A percentile compares a stretch with the other conserved stretches of the same genome.
These are phyloP conservation scores for Cytauxzoon felis DNA, from an alignment of 169 alveolate genomes.

Conservation along the genomic window DNA sequence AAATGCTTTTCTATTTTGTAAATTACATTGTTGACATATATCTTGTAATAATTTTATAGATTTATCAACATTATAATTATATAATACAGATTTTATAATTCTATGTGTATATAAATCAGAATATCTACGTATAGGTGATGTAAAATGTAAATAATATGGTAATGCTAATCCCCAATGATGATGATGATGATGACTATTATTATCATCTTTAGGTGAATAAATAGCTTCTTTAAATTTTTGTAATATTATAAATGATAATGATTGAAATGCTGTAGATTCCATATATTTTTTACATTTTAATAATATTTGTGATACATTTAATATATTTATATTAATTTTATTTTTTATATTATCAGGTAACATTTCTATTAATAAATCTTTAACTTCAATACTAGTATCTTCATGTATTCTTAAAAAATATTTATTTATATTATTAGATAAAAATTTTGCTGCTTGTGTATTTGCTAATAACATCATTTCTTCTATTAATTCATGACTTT, in stretches of 20 bases:
- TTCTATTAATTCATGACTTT: constrained; percentile 75
- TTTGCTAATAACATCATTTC: constrained; percentile 79
- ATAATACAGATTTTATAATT: constrained; percentile 68
- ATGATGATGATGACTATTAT: not conserved
- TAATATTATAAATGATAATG: constrained; percentile 64
- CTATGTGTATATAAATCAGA: constrained; percentile 97
- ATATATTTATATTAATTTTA: constrained; percentile 15
- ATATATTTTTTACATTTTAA: constrained; percentile 62
- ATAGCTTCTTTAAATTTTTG: constrained; percentile 71
- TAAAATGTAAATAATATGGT: constrained; percentile 95
- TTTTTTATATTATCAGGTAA: constrained; percentile 44
- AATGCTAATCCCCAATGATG: constrained; percentile 96
- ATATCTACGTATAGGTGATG: constrained; percentile 99
- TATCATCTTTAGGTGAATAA: constrained; percentile 17
- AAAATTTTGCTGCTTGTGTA: constrained; percentile 68
- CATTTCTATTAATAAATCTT: constrained; percentile 32
- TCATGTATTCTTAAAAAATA: constrained; percentile 69
- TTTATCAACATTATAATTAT: constrained; percentile 13
- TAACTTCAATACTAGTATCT: constrained; percentile 66
- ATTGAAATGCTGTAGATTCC: constrained; percentile 58
- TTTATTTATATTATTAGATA: constrained; percentile 43
- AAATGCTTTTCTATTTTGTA: constrained; percentile 72
- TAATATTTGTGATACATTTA: constrained; percentile 44
- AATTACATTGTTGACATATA: constrained; percentile 73
- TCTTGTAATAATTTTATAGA: constrained; percentile 53